Evolutionary conservation across 2,329 filamentous ascomycete genomes (phyloP), one percentile per base, ranked within the genome.

Genomic region (Epichloe hybrida): DNA sequence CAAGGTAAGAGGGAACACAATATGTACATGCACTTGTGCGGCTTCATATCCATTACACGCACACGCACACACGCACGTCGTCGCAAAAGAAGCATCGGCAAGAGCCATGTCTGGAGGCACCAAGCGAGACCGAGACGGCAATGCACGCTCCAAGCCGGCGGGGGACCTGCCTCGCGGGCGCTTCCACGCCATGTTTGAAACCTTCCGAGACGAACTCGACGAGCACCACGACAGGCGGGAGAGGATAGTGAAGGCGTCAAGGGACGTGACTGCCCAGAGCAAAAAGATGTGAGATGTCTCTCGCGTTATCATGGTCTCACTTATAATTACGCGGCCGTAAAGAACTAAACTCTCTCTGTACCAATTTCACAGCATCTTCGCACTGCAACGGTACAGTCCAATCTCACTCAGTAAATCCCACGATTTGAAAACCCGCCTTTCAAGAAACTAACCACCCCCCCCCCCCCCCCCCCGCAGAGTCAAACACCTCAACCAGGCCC

Each of bases 181-280:
- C 48, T 83, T 80, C 62, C 80, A 81, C 54, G 68, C 82, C 57
- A 89, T 97, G 77, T 98, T 98, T 65, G 84, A 88, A 66, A 71
- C 66, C 7, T 95, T 97, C 65, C 84, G 90, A 48, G 76, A 84
- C 61, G 90, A 96, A 68, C 75, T 98, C 31, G 93, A 98, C 62
- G 81, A 93, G 68, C 91, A 97, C 64, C 88, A 98, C 66, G 93
- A 97, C 68, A 83, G 93, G 15, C 79, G 89, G 51, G 90, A 96
- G 70, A 80, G 85, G 49, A 81, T 95, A 58, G 86, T 94, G 62
- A 98, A 97, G 72, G 84, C 83, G 2, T 94, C 88, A 8, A 76
- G 91, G 55, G 93, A 98, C 66, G 86, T 98, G 52, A 98, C 93
- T 6, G 89, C 88, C 0, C 74, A 89, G 50, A 95, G 88, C 69